Base-by-base conservation (phyloP, 192 early-diverging fungal genomes). In the Paraglomus occultum region DNA sequence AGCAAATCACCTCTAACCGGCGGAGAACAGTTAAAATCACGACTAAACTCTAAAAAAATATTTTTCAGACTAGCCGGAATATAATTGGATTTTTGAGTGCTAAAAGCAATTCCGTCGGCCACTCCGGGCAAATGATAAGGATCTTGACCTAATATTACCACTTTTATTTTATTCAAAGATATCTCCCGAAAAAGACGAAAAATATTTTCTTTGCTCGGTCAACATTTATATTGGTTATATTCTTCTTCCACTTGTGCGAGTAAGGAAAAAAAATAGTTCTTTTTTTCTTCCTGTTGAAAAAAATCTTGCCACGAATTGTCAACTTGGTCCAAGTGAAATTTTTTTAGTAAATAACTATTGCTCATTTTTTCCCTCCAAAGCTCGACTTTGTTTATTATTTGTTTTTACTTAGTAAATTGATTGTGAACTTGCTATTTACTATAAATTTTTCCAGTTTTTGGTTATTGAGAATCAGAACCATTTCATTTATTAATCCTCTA, bases 131-230 rank as follows among this genome's bases (percentile, higher is more conserved):
- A 62, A 8, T 62, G 60, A 44, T 62, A 62, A 44, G 60, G 60
- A 42, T 62, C 60, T 62, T 62, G 60, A 1, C 60, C 60, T 44
- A 62, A 62, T 1, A 62, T 62, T 42, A 62, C 42, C 17, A 62
- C 60, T 62, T 62, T 62, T 44, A 62, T 62, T 62, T 62, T 62
- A 6, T 43, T 45, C 14, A 45, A 5, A 22, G 60, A 43, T 45
- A 44, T 62, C 45, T 62, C 60, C 42, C 40, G 60, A 62, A 62
- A 62, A 12, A 62, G 60, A 18, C 60, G 60, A 44, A 62, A 62
- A 62, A 62, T 62, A 62, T 62, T 62, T 62, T 62, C 60, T 62
- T 62, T 62, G 0, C 15, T 62, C 3, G 60, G 60, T 62, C 60
- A 62, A 45, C 60, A 62, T 42, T 62, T 43, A 62, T 62, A 62